Base-by-base conservation (phyloP, 2,329 filamentous ascomycete species). In the Ceratocystis eucalypticola region DNA sequence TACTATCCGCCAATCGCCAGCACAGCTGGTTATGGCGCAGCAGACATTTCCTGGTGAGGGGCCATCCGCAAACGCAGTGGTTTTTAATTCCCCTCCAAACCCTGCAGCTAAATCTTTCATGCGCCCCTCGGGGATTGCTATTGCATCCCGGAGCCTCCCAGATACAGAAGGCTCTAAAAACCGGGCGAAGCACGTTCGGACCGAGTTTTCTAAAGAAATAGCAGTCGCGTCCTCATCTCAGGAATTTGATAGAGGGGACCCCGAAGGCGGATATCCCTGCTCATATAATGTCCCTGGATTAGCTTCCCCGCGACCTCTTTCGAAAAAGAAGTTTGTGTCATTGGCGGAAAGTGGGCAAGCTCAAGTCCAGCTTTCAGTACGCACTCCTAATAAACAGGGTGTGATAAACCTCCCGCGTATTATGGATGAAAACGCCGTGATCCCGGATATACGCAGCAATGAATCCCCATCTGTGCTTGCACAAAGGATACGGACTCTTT, bases 391-490 rank as follows among this genome's bases (percentile, higher is more conserved):
- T 28, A 20, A 48, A 33, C 25, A 63, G 10, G 10, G 45, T 20
- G 61, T 20, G 6, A 20, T 45, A 48, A 10, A 15, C 15, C 44
- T 63, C 22, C 30, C 45, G 25, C 17, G n/a, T 30, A 7, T 37
- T 3, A 10, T 25, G 17, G 15, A 37, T n/a, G 10, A 46, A 30
- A 7, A 37, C 44, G 10, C n/a, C 20, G 20, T 7, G 5, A 61
- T 65, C 3, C 50, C 64, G 15, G 45, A 61, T 28, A 41, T 62
- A 17, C n/a, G 22, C 25, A 65, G 65, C n/a, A 61, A 66, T 17
- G 67, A 68, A 33, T 66, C 67, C 3, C 67, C 64, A 20, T 68
- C 67, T 8, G 55, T 68, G 15, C 59, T 66, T 45, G 67, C 64
- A 33, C 59, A 62, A 62, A 44, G 53, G 37, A 64, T 37, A 20